phyloP scores from a whole-genome alignment of 768 basidiomycete genomes.

The Panellus pusillus region DNA sequence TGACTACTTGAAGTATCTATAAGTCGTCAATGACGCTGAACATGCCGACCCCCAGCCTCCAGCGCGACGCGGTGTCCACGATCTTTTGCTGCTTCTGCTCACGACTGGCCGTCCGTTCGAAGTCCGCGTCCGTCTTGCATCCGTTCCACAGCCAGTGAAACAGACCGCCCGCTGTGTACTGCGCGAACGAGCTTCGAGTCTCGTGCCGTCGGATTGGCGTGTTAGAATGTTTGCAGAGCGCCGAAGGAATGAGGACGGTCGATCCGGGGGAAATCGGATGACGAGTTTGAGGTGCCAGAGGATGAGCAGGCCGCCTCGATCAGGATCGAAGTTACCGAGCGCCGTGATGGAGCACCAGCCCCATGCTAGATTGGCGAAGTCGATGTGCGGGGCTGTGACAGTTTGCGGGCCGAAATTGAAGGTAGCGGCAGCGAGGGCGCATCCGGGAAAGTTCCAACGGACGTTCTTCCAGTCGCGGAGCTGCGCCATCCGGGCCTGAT shows the following conservation, averaged over 20 bases:
- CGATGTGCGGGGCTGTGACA: conserved; percentile 20
- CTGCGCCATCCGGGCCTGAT: background rate
- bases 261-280: conserved; percentile 28
- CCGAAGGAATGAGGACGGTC: conserved; percentile 26
- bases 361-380: conserved; percentile 26
- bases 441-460: background rate
- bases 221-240: conserved; percentile 11
- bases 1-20: too few species aligned
- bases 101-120: too few species aligned
- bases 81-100: background rate
- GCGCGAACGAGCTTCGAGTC: conserved; percentile 18
- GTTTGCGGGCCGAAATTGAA: conserved; percentile 32
- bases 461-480: background rate
- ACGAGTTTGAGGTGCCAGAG: conserved; percentile 25
- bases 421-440: conserved; percentile 25
- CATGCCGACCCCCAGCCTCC: too few species aligned
- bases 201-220: background rate
- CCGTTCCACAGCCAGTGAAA: conserved; percentile 22
- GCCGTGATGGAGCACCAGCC: conserved; percentile 31
- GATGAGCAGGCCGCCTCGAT: conserved; percentile 24
- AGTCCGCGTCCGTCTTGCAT: background rate
- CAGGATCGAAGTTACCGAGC: conserved; percentile 24
- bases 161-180: conserved; percentile 22
- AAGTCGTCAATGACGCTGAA: too few species aligned
- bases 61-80: too few species aligned